These are phyloP conservation scores for Rhizoclosmatium globosum DNA, from an alignment of 192 early-diverging fungal species.

Conservation along the genomic window DNA sequence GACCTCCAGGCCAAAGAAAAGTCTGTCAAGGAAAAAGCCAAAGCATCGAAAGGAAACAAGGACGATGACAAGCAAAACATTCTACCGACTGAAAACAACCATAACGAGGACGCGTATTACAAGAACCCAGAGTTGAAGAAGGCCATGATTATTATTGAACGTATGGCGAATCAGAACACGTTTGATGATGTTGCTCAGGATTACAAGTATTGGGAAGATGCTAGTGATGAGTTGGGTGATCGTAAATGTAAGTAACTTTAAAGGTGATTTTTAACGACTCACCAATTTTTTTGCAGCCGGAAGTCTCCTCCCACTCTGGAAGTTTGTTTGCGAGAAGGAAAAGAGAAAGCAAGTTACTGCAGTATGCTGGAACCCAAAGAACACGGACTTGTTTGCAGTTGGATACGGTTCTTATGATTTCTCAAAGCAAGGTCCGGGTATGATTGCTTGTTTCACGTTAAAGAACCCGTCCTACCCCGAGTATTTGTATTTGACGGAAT, in stretches of 20 bases:
- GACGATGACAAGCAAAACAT: constrained; percentile 61
- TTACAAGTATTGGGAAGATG: constrained; percentile 75
- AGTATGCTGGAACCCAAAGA: constrained; percentile 63
- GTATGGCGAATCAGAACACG: constrained; percentile 75
- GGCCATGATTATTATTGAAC: constrained; percentile 61
- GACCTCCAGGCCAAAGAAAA: constrained; percentile 67
- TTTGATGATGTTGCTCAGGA: constrained; percentile 73
- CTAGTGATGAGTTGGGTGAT: constrained; percentile 63
- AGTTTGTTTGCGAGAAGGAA: constrained; percentile 65
- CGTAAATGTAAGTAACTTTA: constrained; percentile 49
- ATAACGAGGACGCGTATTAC: constrained; percentile 66
- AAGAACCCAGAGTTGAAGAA: constrained; percentile 65
- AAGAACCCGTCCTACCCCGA: constrained; percentile 72
- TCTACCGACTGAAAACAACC: constrained; percentile 55
- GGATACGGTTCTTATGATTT: constrained; percentile 73
- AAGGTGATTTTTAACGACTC: neutral
- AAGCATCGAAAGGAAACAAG: constrained; percentile 60
- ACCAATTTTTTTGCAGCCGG: constrained; percentile 42
- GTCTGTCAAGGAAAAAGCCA: constrained; percentile 62
- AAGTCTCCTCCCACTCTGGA: constrained; percentile 66
- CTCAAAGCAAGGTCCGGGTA: constrained; percentile 65
- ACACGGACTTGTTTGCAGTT: constrained; percentile 64
- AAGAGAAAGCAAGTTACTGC: constrained; percentile 69
- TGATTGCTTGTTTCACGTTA: constrained; percentile 68
- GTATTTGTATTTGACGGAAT: constrained; percentile 61